Conservation (phyloP, 345 rosid species). For the Kandelia obovata region DNA sequence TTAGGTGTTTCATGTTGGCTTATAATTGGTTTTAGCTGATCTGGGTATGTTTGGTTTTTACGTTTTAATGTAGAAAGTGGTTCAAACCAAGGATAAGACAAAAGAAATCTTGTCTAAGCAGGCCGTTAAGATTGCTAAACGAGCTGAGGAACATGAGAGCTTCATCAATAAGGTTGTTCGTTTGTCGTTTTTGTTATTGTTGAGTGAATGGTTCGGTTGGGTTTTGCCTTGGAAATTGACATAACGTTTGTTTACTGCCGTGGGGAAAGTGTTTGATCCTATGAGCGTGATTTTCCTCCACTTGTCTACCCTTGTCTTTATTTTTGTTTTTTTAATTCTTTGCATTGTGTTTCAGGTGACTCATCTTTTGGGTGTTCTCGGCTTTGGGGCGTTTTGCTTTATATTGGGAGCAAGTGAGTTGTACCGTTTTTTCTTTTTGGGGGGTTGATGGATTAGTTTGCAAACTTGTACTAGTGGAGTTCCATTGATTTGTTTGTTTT, state of each 20-base stretch:
- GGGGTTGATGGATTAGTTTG: conserved; percentile 13
- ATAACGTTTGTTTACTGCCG: background rate
- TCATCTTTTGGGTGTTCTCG: conserved; percentile 84
- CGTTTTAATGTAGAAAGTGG: conserved; percentile 51
- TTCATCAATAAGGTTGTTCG: conserved; percentile 67
- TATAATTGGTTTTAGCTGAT: conserved; percentile 10
- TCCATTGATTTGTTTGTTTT: conserved; percentile 11
- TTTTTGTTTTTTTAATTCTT: background rate
- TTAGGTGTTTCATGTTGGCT: background rate
- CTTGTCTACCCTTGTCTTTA: background rate
- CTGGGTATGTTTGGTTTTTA: conserved; percentile 16
- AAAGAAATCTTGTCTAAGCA: conserved; percentile 82
- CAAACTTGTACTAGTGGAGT: background rate
- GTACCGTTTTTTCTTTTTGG: background rate
- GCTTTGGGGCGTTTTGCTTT: conserved; percentile 90
- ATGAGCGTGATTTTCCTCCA: background rate
- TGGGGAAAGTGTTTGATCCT: background rate
- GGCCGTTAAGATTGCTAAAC: conserved; percentile 88
- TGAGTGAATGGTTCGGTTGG: too few species aligned
- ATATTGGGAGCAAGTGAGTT: conserved; percentile 88
- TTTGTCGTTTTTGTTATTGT: background rate
- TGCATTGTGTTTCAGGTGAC: conserved; percentile 51
- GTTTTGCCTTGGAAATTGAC: background rate
- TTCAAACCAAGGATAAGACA: conserved; percentile 73
- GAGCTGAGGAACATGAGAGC: conserved; percentile 87